Conservation (phyloP, 2,329 filamentous ascomycete species). For the Fusarium sp. region DNA sequence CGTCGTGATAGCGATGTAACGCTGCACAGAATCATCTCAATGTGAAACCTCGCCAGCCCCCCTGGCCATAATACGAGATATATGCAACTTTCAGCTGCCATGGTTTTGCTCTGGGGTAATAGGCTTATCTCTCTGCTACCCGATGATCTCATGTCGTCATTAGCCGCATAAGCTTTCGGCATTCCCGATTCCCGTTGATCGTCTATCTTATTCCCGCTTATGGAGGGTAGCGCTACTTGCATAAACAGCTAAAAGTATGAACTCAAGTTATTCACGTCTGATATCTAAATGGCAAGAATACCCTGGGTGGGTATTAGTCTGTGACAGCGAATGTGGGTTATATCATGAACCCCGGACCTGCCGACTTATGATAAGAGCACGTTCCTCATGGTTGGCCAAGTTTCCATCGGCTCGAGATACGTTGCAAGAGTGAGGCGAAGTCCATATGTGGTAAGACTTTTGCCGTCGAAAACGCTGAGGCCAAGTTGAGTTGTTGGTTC, state of each 20-base stretch:
- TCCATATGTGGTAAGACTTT: fast-evolving
- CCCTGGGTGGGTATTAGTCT: neutral
- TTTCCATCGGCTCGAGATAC: neutral
- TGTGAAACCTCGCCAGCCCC: neutral
- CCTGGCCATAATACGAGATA: neutral
- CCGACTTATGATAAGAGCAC: neutral
- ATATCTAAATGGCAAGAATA: neutral
- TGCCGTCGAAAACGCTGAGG: fast-evolving
- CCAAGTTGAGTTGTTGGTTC: fast-evolving
- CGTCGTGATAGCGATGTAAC: neutral
- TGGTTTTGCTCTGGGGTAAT: neutral
- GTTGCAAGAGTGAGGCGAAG: neutral
- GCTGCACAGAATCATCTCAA: neutral
- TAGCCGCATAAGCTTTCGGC: neutral
- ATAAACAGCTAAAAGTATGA: neutral
- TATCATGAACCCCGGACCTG: neutral
- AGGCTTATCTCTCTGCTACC: neutral
- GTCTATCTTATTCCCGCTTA: neutral
- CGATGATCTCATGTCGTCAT: neutral
- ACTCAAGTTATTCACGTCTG: no score
- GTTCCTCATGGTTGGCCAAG: neutral
- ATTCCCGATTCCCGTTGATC: neutral
- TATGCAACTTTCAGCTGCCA: neutral
- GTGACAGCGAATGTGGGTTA: neutral
- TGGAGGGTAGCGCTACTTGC: neutral